Base-by-base conservation (phyloP, 345 rosid species). In the Combretum micranthum region DNA sequence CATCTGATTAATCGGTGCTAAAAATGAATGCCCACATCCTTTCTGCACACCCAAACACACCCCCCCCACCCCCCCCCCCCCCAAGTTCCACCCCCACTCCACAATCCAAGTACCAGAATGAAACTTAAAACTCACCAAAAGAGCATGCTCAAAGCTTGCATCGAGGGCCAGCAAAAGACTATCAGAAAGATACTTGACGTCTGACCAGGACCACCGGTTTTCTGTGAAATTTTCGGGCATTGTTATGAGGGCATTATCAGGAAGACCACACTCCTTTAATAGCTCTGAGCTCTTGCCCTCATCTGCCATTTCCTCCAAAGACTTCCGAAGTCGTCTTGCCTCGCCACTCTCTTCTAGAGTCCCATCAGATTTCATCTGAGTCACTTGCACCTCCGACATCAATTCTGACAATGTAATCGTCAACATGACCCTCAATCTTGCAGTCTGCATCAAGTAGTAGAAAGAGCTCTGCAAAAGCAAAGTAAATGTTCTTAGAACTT, bases 341-440 rank as follows among this genome's bases (percentile, higher is more conserved):
- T 93, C 99, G 56, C 95, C 97, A 64, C 97, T 93, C 82, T 90
- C 96, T 75, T 93, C 99, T 44, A 85, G 70, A 50, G 90, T 77
- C 64, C 95, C 95, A 77, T 93, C 97, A 55, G 99, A 52, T 68
- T 77, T 87, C 97, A 87, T 85, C 71, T 90, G 96, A 70, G 96
- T 87, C 59, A 90, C 92, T 81, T 85, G 99, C 57, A 90, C 94
- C 64, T 87, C 97, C 44, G 99, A 93, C 92, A 87, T 85, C 71
- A 93, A 75, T 74, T 93, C 99, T 47, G 99, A 93, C 71, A 93
- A 69, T 44, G 97, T 93, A 65, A 93, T 93, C 55, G 95, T 93
- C 69, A 90, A 83, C 92, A 93, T 80, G 62, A 83, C 99, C 81
- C 92, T 81, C 74, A 93, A 74, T 71, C 99, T 83, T 67, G 96